Evolutionary conservation across 1,139 yeast species (phyloP), one percentile per base, ranked within the genome.

Genomic region (Taphrina pruni): DNA sequence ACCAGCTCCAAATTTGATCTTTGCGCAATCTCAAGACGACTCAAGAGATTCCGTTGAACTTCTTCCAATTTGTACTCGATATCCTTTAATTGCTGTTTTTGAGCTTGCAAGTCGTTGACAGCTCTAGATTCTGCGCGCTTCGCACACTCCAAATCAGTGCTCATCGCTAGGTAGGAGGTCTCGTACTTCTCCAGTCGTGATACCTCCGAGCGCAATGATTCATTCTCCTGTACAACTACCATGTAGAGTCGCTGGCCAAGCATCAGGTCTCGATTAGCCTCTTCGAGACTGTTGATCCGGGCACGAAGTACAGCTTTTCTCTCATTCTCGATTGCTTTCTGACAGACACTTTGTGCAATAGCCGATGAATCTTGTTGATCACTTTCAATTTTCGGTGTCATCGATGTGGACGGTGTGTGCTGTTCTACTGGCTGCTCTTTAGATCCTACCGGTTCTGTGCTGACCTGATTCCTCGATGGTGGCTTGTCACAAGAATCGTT

Each of bases 141-240:
- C 17, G 57, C 39, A 54, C 43, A 54, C 43, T 32, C 21, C 43
- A 54, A 8, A 6, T 54, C 57, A 9, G 43, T 54, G 14, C 17
- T 54, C 57, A 54, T 54, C 3, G 57, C 57, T 11, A 35, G 36
- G 17, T 7, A 54, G 6, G 38, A 14, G 11, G 35, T 26, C 17
- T 51, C 39, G 56, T 51, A 51, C 14, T 21, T 21, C 38, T 14
- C 56, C 8, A 51, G 56, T 32, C 36, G 56, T 2, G 8, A 9
- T 8, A 51, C 12, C 7, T 51, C 56, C 17, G n/a, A 11, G 11
- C 39, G 36, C 38, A 51, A 32, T 2, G 26, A 14, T 1, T 21
- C 4, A n/a, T 26, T 51, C 38, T 51, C 56, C 17, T 21, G 38
- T 14, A 8, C 17, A 8, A 21, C 11, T 7, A 21, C 38, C 11